Evolutionary conservation across 2,329 filamentous ascomycete species (phyloP).

Genomic region (Bipolaris cookei): DNA sequence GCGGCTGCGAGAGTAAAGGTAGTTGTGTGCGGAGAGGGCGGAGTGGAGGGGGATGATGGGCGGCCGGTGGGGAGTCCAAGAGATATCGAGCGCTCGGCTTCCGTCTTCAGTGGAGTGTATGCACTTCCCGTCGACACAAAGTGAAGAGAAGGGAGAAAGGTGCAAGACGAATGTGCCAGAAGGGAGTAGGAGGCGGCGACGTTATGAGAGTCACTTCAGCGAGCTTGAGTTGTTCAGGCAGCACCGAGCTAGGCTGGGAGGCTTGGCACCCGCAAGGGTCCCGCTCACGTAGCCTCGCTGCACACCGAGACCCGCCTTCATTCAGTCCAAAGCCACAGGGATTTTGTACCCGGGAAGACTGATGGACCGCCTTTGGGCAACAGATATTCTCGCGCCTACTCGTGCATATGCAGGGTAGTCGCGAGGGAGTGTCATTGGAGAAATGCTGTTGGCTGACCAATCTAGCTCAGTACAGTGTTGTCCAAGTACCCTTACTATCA

Average conservation of each 20-base stretch:
- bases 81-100: conserved; percentile 9
- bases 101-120: not conserved
- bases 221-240: conserved; percentile 37
- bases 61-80: conserved; percentile 10
- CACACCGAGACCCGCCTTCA: conserved; percentile 14
- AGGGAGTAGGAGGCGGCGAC: conserved; percentile 26
- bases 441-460: not conserved
- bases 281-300: conserved; percentile 16
- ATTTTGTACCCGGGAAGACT: not conserved
- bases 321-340: not conserved
- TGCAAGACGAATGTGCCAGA: conserved; percentile 25
- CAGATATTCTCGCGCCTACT: not conserved
- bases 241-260: conserved; percentile 27
- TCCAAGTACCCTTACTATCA: not conserved
- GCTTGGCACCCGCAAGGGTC: conserved; percentile 28
- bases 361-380: not conserved
- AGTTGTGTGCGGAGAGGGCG: conserved; percentile 7
- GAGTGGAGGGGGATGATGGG: conserved; percentile 13
- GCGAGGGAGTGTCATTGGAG: not conserved
- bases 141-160: conserved; percentile 8
- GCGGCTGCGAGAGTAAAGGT: conserved; percentile 4
- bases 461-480: not conserved
- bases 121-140: not conserved
- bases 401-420: not conserved
- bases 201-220: conserved; percentile 39